Conservation (phyloP, 208 protist genomes). For the Crithidia thermophila region DNA sequence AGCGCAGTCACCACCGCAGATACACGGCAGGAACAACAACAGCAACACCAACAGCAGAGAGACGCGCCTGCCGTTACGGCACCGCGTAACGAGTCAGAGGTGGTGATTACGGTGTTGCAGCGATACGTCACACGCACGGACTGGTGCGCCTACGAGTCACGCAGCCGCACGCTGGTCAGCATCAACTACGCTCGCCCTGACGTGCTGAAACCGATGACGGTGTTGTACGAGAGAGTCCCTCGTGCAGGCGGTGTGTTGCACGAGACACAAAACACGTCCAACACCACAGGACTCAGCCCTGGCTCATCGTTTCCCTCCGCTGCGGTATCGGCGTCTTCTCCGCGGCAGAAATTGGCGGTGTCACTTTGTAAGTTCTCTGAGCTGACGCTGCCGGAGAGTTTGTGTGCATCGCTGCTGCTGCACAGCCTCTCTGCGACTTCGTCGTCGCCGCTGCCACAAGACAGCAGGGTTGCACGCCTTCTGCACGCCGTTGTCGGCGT, state of each 20-base stretch:
- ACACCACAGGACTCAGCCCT: background rate
- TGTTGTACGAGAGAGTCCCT: slow-evolving; percentile 6
- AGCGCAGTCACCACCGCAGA: background rate
- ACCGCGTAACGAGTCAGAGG: background rate
- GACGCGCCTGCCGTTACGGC: too few relatives aligned
- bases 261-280: background rate
- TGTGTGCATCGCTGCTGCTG: slow-evolving; percentile 3
- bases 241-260: background rate
- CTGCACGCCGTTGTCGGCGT: slow-evolving; percentile 37
- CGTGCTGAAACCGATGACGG: slow-evolving; percentile 55
- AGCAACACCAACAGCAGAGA: background rate
- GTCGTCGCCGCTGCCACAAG: background rate
- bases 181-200: slow-evolving; percentile 42
- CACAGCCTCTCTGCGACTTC: background rate
- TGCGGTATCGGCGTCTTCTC: too few relatives aligned
- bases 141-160: slow-evolving; percentile 23
- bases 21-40: background rate
- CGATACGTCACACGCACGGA: slow-evolving; percentile 57
- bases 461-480: background rate
- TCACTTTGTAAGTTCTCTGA: slow-evolving; percentile 25
- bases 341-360: background rate
- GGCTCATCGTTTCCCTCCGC: too few relatives aligned
- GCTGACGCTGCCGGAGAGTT: slow-evolving; percentile 29
- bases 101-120: slow-evolving; percentile 30
- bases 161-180: slow-evolving; percentile 33